phyloP scores from a whole-genome alignment of 768 basidiomycete species.

The Leccinum barrowsii region DNA sequence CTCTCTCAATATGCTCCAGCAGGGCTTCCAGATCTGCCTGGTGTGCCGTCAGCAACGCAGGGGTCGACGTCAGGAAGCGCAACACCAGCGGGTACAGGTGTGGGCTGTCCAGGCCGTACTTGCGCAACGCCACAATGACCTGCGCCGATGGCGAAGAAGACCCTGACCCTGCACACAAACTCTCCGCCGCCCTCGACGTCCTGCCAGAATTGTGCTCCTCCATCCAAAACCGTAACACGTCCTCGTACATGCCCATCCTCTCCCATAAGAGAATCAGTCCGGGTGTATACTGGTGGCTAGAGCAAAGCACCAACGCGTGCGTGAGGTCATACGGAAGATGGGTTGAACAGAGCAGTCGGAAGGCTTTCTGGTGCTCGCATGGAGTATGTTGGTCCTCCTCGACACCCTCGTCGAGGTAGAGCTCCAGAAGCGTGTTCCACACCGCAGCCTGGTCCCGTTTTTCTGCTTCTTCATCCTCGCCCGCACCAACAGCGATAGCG shows the following conservation, averaged over 20 bases:
- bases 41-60: constrained; percentile 63
- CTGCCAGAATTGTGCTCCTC: constrained; percentile 45
- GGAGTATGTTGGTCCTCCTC: constrained; percentile 20
- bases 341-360: constrained; percentile 61
- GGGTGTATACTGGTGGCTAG: constrained; percentile 72
- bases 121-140: constrained; percentile 68
- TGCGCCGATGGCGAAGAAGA: constrained; percentile 32
- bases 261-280: constrained; percentile 93
- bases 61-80: constrained; percentile 82
- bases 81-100: constrained; percentile 86
- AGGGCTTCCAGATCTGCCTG: constrained; percentile 66
- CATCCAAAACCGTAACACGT: constrained; percentile 92
- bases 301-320: constrained; percentile 94
- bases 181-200: neutral
- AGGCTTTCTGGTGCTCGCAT: constrained; percentile 52
- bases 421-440: constrained; percentile 94
- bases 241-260: constrained; percentile 92
- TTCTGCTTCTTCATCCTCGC: constrained; percentile 48
- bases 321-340: constrained; percentile 77
- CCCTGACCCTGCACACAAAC: constrained; percentile 23
- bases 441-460: constrained; percentile 74
- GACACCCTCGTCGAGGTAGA: constrained; percentile 63
- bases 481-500: constrained; percentile 11
- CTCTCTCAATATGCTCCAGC: constrained; percentile 74
- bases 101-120: constrained; percentile 70